Evolutionary conservation across 2,329 filamentous ascomycete genomes (phyloP).

Genomic region (Botrytis fabae): DNA sequence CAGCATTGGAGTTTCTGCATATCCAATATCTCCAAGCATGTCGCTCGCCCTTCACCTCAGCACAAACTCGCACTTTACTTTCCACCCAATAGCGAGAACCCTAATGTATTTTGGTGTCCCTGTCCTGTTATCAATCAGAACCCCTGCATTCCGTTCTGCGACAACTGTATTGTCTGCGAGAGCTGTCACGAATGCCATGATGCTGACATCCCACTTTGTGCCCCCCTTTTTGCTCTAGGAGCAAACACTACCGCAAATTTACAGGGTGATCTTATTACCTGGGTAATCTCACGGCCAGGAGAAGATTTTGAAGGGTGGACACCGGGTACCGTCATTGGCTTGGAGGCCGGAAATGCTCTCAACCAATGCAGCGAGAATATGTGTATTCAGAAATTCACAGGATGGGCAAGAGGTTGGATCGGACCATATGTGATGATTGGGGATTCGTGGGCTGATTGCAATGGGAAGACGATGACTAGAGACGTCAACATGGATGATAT

Average conservation of each 20-base stretch:
- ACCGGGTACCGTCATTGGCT: background rate
- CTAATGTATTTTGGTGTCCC: background rate
- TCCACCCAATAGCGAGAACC: slow-evolving; percentile 51
- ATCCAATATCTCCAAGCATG: background rate
- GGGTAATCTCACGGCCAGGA: background rate
- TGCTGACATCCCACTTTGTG: background rate
- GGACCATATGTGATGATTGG: background rate
- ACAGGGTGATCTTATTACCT: background rate
- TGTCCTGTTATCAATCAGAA: background rate
- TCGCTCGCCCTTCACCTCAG: background rate
- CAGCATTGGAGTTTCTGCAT: background rate
- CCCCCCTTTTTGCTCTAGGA: background rate
- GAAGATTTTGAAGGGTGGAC: background rate
- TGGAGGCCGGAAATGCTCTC: background rate
- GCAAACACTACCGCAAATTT: background rate
- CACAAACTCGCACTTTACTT: slow-evolving; percentile 4
- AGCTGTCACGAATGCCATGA: background rate
- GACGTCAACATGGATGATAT: slow-evolving; percentile 5
- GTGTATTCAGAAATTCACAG: background rate
- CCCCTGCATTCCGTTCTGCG: background rate
- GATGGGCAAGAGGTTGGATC: background rate
- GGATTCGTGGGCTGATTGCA: background rate
- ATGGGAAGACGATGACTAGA: background rate
- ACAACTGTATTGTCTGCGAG: slow-evolving; percentile 5
- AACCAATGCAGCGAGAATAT: background rate